phyloP scores from a whole-genome alignment of 2,329 filamentous ascomycete species.

The Leptographium lundbergii region DNA sequence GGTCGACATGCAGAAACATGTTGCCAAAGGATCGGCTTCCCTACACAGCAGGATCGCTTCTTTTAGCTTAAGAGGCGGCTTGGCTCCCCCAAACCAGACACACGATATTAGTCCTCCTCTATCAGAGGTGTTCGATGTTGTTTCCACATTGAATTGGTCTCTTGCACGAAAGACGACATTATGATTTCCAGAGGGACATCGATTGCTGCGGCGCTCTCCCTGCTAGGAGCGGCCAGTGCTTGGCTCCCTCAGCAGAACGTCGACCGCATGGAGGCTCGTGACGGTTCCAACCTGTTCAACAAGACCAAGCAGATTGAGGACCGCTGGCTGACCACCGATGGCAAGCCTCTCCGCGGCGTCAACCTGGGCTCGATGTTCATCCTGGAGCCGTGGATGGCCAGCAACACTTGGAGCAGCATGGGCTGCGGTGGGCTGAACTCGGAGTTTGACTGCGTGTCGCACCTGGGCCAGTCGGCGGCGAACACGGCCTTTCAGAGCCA shows the following conservation, averaged over 20 bases:
- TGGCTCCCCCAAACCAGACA: background rate
- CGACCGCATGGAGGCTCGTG: conserved; percentile 8
- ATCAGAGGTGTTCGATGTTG: background rate
- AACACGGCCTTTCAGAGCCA: conserved; percentile 35
- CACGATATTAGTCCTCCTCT: background rate
- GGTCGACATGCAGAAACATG: background rate
- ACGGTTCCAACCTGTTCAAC: conserved; percentile 11
- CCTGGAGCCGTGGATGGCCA: conserved; percentile 40
- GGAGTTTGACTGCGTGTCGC: conserved; percentile 41
- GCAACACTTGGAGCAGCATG: conserved; percentile 30
- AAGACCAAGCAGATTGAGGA: background rate
- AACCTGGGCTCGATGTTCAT: conserved; percentile 41
- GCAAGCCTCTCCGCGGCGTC: conserved; percentile 31
- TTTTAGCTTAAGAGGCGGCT: too few relatives aligned
- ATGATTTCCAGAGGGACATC: background rate
- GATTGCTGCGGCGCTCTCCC: background rate
- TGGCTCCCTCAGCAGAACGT: conserved; percentile 9
- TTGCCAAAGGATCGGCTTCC: background rate
- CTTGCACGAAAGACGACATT: background rate
- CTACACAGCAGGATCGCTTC: too few relatives aligned
- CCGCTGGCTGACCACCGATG: conserved; percentile 6
- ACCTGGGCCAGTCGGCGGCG: conserved; percentile 31
- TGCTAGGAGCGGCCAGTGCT: conserved; percentile 2
- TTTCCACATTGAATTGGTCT: background rate
- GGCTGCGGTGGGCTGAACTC: conserved; percentile 31